Conservation (phyloP, 495 filamentous ascomycete species). For the Lichina pygmaea region DNA sequence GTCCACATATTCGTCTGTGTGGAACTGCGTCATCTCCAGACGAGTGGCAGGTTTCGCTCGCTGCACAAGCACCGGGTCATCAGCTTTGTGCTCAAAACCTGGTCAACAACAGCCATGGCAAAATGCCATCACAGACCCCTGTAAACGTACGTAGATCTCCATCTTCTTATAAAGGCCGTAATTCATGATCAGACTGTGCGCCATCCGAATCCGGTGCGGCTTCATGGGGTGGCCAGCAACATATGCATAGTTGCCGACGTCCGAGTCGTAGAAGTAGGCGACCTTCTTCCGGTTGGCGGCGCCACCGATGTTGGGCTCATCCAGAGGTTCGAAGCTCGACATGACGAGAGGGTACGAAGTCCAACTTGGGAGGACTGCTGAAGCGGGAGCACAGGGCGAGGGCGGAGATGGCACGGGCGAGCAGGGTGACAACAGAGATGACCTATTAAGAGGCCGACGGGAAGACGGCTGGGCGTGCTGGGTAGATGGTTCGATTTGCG, state of each 20-base stretch:
- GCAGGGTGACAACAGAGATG: too few relatives aligned
- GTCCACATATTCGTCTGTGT: slow-evolving; percentile 98
- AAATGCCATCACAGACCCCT: too few relatives aligned
- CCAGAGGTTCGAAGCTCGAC: slow-evolving; percentile 23
- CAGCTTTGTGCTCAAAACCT: slow-evolving; percentile 3
- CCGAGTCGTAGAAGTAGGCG: slow-evolving; percentile 93
- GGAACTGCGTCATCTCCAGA: slow-evolving; percentile 97
- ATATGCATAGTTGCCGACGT: slow-evolving; percentile 95
- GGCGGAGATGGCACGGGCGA: too few relatives aligned
- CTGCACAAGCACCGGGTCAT: slow-evolving; percentile 17
- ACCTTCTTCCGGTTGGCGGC: slow-evolving; percentile 40
- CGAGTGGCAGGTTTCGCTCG: slow-evolving; percentile 90
- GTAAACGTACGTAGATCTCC: slow-evolving; percentile 73
- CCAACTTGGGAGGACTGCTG: too few relatives aligned
- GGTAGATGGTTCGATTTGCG: too few relatives aligned
- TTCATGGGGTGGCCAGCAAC: slow-evolving; percentile 98
- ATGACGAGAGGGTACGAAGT: not conserved
- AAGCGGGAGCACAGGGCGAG: too few relatives aligned
- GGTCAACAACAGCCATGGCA: not conserved
- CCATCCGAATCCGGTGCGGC: slow-evolving; percentile 89
- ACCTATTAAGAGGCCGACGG: too few relatives aligned
- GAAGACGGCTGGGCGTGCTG: too few relatives aligned
- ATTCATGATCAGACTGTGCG: slow-evolving; percentile 96
- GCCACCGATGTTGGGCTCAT: slow-evolving; percentile 21
- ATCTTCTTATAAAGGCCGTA: slow-evolving; percentile 96